Evolutionary conservation across 345 rosid species (phyloP).

Genomic region (Psidium guajava): DNA sequence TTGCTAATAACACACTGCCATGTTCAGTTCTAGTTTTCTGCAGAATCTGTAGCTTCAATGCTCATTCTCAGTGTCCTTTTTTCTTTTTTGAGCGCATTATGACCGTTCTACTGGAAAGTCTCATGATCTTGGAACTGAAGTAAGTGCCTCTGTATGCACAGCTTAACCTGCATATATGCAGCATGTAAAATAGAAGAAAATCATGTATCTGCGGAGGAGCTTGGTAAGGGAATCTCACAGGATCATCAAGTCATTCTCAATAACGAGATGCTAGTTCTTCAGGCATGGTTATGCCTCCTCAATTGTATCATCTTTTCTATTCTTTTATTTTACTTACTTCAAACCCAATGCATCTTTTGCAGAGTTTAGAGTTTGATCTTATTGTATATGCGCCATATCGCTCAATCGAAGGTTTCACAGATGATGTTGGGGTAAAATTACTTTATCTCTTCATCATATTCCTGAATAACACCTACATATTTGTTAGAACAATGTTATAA

Average conservation of each 20-base stretch:
- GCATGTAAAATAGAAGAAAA: constrained; percentile 98
- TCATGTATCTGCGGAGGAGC: constrained; percentile 99
- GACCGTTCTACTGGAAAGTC: background rate
- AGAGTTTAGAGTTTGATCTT: constrained; percentile 96
- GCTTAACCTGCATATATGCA: constrained; percentile 94
- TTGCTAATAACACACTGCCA: background rate
- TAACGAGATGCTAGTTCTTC: constrained; percentile 93
- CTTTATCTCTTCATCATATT: background rate
- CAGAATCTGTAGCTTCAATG: background rate
- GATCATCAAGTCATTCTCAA: constrained; percentile 97
- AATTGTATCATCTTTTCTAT: background rate
- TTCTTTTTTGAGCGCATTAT: background rate
- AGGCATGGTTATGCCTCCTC: constrained; percentile 37
- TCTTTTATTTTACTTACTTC: background rate
- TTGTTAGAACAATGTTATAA: background rate
- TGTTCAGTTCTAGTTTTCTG: background rate
- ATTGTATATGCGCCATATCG: constrained; percentile 95
- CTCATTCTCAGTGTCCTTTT: background rate
- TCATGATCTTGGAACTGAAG: background rate
- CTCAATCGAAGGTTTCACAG: constrained; percentile 77
- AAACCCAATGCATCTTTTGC: constrained; percentile 14
- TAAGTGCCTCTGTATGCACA: constrained; percentile 13
- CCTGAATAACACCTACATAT: background rate
- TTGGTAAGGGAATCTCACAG: constrained; percentile 94
- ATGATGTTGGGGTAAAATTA: constrained; percentile 72